These are phyloP conservation scores for Ceratobasidium sp. DNA, from an alignment of 1,284 basidiomycete genomes.

Conservation along the genomic window DNA sequence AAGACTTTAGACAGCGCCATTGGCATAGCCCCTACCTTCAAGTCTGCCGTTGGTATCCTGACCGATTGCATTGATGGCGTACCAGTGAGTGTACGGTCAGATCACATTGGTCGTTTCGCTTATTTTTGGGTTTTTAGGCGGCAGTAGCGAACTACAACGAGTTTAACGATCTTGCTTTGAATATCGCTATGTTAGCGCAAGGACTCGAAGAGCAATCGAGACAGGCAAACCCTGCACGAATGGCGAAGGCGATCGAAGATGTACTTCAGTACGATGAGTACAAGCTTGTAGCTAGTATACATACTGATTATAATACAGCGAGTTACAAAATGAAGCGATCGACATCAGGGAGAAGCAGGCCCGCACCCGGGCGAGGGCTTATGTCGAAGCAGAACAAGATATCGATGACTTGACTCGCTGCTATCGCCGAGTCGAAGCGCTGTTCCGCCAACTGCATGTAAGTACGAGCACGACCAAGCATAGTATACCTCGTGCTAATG, in stretches of 20 bases:
- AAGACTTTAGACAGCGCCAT: not conserved
- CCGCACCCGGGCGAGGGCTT: not conserved
- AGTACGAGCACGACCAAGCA: not conserved
- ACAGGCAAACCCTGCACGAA: not conserved
- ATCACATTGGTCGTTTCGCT: too few species aligned
- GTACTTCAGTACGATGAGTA: not conserved
- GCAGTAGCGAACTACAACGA: not conserved
- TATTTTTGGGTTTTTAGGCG: not conserved
- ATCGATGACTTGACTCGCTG: not conserved
- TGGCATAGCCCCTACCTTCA: not conserved
- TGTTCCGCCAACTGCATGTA: not conserved
- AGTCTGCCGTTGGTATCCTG: not conserved
- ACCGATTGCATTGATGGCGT: not conserved
- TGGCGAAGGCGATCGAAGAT: not conserved
- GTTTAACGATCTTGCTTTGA: too few species aligned
- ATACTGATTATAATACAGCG: not conserved
- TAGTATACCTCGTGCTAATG: not conserved
- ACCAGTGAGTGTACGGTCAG: not conserved
- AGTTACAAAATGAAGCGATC: not conserved
- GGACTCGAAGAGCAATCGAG: not conserved
- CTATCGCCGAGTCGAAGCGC: conserved; percentile 2
- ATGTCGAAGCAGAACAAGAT: conserved; percentile 4
- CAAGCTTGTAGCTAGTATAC: not conserved
- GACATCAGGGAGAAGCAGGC: not conserved
- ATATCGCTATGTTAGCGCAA: too few species aligned